Conservation (phyloP, 163 green algal species). For the Scenedesmus sp. region DNA sequence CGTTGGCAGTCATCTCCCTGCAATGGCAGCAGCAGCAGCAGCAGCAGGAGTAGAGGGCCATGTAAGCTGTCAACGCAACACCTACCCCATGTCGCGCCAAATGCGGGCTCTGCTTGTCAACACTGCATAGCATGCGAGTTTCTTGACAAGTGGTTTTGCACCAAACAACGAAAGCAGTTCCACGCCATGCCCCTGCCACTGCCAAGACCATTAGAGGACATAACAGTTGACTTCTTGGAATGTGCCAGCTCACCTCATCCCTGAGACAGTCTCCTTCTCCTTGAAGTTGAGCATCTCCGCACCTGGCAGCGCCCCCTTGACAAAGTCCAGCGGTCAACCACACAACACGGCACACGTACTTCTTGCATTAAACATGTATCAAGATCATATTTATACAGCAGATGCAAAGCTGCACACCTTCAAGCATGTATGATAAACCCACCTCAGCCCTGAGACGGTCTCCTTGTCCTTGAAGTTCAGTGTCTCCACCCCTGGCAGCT, state of each 20-base stretch:
- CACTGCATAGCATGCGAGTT: neutral
- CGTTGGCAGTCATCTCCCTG: constrained; percentile 15
- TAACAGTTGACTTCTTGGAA: neutral
- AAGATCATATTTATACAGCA: too few relatives aligned
- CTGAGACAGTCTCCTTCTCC: constrained; percentile 32
- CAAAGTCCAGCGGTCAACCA: too few relatives aligned
- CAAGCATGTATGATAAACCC: neutral
- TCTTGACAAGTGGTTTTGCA: neutral
- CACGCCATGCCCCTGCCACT: neutral
- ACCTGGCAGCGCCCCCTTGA: constrained; percentile 51
- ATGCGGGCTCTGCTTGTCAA: too few relatives aligned
- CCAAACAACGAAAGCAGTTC: neutral
- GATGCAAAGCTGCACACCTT: too few relatives aligned
- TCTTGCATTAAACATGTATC: too few relatives aligned
- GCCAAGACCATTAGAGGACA: neutral
- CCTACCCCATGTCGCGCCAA: too few relatives aligned
- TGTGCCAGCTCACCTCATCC: constrained; percentile 25
- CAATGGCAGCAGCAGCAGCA: neutral
- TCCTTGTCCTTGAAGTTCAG: constrained; percentile 70
- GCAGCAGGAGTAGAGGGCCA: neutral
- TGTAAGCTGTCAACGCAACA: neutral
- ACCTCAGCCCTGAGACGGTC: constrained; percentile 25
- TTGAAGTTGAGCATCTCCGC: constrained; percentile 72
- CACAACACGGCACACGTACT: too few relatives aligned
- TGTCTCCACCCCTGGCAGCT: constrained; percentile 42